These are phyloP conservation scores for Mychonastes homosphaera DNA, from an alignment of 139 green algal genomes.

Conservation along the genomic window DNA sequence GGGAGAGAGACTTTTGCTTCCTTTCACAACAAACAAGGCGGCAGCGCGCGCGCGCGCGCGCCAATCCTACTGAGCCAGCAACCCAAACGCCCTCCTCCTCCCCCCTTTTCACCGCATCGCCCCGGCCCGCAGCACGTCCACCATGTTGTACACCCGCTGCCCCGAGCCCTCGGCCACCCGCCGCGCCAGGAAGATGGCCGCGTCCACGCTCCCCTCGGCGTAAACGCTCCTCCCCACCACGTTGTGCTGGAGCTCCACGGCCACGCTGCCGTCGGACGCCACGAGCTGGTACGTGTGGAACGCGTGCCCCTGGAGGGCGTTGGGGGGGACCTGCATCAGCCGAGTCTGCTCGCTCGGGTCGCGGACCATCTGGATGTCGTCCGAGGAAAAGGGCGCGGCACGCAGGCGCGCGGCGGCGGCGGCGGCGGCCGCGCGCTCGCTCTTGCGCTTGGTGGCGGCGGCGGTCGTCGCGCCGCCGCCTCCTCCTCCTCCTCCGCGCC, in stretches of 20 bases:
- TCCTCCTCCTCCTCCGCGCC: no score
- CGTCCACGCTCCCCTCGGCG: slow-evolving; percentile 94
- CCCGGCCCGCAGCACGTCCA: slow-evolving; percentile 87
- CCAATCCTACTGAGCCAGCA: no score
- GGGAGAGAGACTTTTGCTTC: no score
- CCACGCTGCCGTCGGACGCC: slow-evolving; percentile 67
- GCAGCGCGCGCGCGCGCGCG: no score
- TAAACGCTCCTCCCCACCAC: slow-evolving; percentile 85
- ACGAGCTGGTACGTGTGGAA: slow-evolving; percentile 97
- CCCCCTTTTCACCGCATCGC: slow-evolving; percentile 67
- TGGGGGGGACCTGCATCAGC: slow-evolving; percentile 56
- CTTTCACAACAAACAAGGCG: no score
- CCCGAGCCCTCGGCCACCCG: slow-evolving; percentile 42
- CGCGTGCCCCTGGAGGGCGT: slow-evolving; percentile 78
- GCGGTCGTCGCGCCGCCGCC: no score
- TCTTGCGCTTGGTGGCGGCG: no score
- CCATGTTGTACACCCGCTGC: slow-evolving; percentile 94
- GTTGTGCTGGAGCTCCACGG: slow-evolving; percentile 97
- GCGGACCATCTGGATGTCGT: slow-evolving; percentile 16
- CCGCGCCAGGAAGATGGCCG: slow-evolving; percentile 69
- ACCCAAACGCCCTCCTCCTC: background rate
- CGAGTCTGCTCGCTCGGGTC: slow-evolving; percentile 49
- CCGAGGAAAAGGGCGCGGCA: no score
- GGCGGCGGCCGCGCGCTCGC: no score
- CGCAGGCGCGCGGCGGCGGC: no score